Percentiles rank a stretch among this genome's conserved stretches.
phyloP scores from a whole-genome alignment of 108 stramenopile species.

The Schizochytrium sp. region DNA sequence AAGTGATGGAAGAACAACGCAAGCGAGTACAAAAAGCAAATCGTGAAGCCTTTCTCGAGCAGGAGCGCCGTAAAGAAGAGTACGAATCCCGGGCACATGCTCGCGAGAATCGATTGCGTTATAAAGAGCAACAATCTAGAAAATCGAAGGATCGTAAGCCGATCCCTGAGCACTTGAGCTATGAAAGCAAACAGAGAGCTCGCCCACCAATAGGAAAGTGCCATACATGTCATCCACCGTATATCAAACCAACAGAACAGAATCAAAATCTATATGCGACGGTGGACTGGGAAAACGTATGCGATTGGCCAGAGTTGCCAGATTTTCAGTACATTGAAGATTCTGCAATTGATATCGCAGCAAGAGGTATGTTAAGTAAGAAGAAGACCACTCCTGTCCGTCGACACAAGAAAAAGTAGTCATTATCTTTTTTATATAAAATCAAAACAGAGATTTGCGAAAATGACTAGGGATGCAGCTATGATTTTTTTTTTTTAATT shows the following conservation, averaged over 20 bases:
- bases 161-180: too few relatives aligned
- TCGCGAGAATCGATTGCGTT: neutral
- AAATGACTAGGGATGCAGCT: too few relatives aligned
- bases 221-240: neutral
- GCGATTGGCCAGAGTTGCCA: constrained; percentile 37
- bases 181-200: too few relatives aligned
- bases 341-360: neutral
- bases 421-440: neutral
- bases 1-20: neutral
- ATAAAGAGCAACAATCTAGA: neutral
- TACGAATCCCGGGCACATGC: neutral
- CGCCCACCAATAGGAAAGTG: too few relatives aligned
- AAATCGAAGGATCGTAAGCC: too few relatives aligned
- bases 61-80: neutral
- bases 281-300: constrained; percentile 28
- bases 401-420: neutral
- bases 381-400: neutral
- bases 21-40: neutral
- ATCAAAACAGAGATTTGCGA: too few relatives aligned
- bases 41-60: neutral
- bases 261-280: neutral
- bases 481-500: too few relatives aligned
- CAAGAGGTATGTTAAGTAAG: neutral
- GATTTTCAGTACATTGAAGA: neutral
- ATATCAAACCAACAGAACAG: neutral